These are phyloP conservation scores for Panicum hallii DNA, from an alignment of 202 grass and related monocot species.

Conservation along the genomic window DNA sequence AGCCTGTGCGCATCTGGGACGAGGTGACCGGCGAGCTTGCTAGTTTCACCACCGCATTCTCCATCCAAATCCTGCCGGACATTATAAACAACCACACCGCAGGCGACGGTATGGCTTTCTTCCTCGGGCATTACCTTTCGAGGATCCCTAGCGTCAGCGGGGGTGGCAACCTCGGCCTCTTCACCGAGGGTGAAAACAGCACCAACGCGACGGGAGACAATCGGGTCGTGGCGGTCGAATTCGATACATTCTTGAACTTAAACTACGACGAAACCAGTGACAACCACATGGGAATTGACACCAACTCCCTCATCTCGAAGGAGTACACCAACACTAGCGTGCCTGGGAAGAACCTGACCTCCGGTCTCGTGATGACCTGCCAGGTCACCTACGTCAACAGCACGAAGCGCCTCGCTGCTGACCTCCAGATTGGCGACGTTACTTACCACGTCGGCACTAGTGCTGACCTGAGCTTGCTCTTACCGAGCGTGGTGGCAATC, in stretches of 20 bases:
- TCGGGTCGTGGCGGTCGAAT: conserved; percentile 41
- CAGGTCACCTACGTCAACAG: conserved; percentile 30
- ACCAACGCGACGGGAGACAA: background rate
- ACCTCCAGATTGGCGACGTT: conserved; percentile 4
- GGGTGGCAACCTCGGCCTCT: background rate
- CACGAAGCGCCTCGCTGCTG: background rate
- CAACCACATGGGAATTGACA: conserved; percentile 58
- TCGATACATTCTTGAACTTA: background rate
- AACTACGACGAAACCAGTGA: background rate
- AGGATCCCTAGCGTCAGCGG: background rate
- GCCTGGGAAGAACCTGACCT: background rate
- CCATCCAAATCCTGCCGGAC: background rate
- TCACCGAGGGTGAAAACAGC: background rate
- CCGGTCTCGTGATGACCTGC: conserved; percentile 31
- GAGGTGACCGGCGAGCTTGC: background rate
- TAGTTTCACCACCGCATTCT: conserved; percentile 34
- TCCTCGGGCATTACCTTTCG: background rate
- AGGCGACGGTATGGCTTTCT: background rate
- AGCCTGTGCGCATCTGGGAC: conserved; percentile 30
- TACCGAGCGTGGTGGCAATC: conserved; percentile 20
- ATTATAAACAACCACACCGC: too few relatives aligned
- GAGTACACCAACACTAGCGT: background rate
- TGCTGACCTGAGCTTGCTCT: background rate
- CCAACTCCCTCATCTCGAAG: conserved; percentile 46
- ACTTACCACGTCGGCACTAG: background rate